Percentiles rank a stretch among this genome's conserved stretches.
Evolutionary conservation across 768 basidiomycete genomes (phyloP).

Genomic region (Tulasnella sp.): DNA sequence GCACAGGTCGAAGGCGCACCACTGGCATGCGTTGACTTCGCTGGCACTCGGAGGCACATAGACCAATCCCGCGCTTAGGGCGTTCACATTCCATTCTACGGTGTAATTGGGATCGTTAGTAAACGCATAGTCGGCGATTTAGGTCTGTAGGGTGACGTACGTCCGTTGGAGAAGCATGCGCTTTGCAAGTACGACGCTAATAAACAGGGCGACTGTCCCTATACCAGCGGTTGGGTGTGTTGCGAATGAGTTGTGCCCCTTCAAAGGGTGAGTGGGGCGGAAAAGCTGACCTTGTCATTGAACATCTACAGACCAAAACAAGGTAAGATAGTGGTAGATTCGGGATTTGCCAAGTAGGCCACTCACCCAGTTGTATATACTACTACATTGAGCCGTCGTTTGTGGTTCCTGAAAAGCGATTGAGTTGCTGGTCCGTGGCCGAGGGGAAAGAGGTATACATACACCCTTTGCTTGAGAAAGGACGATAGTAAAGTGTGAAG

Average conservation of each 20-base stretch:
- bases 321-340: too few relatives aligned
- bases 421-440: too few relatives aligned
- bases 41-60: slow-evolving; percentile 1
- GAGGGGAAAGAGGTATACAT: too few relatives aligned
- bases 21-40: not conserved
- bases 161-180: not conserved
- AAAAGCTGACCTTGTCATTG: not conserved
- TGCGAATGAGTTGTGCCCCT: not conserved
- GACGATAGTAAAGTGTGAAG: too few relatives aligned
- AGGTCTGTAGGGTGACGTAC: not conserved
- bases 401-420: not conserved
- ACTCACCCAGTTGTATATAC: slow-evolving; percentile 10
- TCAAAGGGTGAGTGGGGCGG: not conserved
- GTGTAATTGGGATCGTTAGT: not conserved
- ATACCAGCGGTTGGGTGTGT: not conserved
- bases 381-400: not conserved
- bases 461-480: too few relatives aligned
- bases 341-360: too few relatives aligned
- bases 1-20: not conserved
- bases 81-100: not conserved
- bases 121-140: not conserved
- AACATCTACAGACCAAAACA: not conserved
- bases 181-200: slow-evolving; percentile 6
- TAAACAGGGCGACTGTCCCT: slow-evolving; percentile 9
- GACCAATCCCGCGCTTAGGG: not conserved